Base-by-base conservation (phyloP, 345 rosid species). In the Zanthoxylum bungeanum region DNA sequence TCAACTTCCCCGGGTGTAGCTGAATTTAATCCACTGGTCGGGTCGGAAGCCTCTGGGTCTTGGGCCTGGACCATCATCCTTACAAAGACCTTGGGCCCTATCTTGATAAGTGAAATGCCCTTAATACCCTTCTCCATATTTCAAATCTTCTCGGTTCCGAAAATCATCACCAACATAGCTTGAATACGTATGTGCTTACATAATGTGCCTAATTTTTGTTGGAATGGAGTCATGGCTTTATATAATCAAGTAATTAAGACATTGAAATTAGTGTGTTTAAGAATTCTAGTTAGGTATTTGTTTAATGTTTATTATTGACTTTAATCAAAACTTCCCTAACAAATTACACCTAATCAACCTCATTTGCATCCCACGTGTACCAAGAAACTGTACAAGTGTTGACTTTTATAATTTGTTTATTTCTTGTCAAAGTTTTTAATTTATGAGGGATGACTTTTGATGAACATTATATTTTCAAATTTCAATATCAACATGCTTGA, bases 351-450 rank as follows among this genome's bases (percentile, higher is more conserved):
- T 36, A 73, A 31, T 59, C 50, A 1, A 42, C 50, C 68, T 77
- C 46, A 5, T 60, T 33, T 44, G 2, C 33, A 24, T 65, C 78
- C 70, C 87, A 75, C 85, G 82, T 79, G 87, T 30, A 77, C 10
- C 19, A 6, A 47, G 9, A 57, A 57, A 25, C 74, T 71, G 74
- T 80, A 80, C 68, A 57, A 60, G 55, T 33, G 40, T 77, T 77
- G 82, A 79, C 77, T 52, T 39, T 44, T 25, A 17, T 10, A 57
- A n/a, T 27, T 27, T 36, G 11, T 37, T 25, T 50, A 27, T 17
- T 22, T 47, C 37, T 65, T 63, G 61, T 71, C 76, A 66, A 52
- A 47, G 68, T 6, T 14, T 44, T 75, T 79, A 46, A 47, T 63
- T 69, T 42, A 60, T 49, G 33, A 16, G 52, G 47, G 14, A 60